Base-by-base conservation (phyloP, 225 moss, liverwort and hornwort genomes). In the Neckera pumila region DNA sequence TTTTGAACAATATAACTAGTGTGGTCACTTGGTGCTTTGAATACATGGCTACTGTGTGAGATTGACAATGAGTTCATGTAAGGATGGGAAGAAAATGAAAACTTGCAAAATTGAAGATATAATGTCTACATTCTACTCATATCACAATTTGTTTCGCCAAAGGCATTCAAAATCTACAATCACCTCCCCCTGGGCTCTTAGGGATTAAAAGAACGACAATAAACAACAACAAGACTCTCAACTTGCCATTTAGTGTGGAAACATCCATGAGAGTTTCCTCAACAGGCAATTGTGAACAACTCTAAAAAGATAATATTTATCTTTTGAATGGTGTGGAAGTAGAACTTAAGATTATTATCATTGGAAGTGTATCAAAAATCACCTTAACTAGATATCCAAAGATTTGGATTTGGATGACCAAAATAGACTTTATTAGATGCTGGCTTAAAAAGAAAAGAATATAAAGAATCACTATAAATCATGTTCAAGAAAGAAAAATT, bases 171-270 rank as follows among this genome's bases (percentile, higher is more conserved):
- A 42, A 42, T 71, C 8, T 71, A 26, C 3, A 23, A 7, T 0
- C 4, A 1, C 13, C 10, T 23, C 38, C 12, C 2, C 13, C 2
- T 1, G 4, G 7, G 12, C 8, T 25, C 26, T 11, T 74, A 18
- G 7, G 11, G 1, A 0, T 2, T 47, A 18, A 31, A 31, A 1
- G 11, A 47, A 31, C 31, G 17, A 47, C 30, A 73, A 45, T 18
- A 74, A 45, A 14, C 8, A 42, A 42, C 5, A 71, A 15, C 0
- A 42, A 40, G 14, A 26, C 5, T 42, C 4, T 71, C 0, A 26
- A 71, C 42, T 70, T 70, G 25, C 14, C 9, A 42, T 42, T 71
- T 0, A 15, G 0, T 71, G 3, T 42, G 15, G 42, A 71, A 71
- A 26, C 5, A 42, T 26, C 26, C 5, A 40, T 5, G 26, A 71